Conservation (phyloP, 2,329 filamentous ascomycete genomes). For the Exophiala lecanii-corni region DNA sequence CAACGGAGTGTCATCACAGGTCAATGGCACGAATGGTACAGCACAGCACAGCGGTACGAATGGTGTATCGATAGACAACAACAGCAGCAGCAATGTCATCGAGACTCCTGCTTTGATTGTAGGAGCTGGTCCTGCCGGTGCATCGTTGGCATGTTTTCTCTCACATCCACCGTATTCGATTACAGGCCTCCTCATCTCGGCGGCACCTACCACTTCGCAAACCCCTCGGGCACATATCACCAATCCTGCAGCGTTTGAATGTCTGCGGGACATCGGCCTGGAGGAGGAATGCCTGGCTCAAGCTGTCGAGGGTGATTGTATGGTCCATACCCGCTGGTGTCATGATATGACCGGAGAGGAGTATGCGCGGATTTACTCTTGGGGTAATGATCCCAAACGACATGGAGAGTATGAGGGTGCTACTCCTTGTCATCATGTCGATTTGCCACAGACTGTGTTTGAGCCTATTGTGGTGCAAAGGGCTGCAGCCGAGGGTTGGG, state of each 20-base stretch:
- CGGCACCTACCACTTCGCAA: slow-evolving; percentile 22
- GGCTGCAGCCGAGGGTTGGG: slow-evolving; percentile 36
- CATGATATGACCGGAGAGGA: slow-evolving; percentile 43
- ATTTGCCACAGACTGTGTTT: slow-evolving; percentile 42
- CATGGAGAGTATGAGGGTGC: slow-evolving; percentile 39
- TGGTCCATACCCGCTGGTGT: slow-evolving; percentile 42
- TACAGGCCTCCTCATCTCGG: slow-evolving; percentile 26
- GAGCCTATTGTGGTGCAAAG: slow-evolving; percentile 40
- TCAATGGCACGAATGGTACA: too few species aligned
- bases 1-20: too few species aligned
- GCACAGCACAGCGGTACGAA: too few species aligned
- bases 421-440: slow-evolving; percentile 39
- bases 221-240: slow-evolving; percentile 27
- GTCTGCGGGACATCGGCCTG: slow-evolving; percentile 43
- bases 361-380: slow-evolving; percentile 39
- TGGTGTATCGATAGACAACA: too few species aligned
- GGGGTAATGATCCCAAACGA: slow-evolving; percentile 39
- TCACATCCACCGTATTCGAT: slow-evolving; percentile 22
- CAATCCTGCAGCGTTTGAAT: slow-evolving; percentile 31
- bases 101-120: slow-evolving; percentile 29
- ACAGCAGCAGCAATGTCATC: too few species aligned
- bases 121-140: slow-evolving; percentile 52
- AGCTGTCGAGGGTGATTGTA: slow-evolving; percentile 32
- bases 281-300: slow-evolving; percentile 34
- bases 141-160: slow-evolving; percentile 31